phyloP scores from a whole-genome alignment of 2,329 filamentous ascomycete species.

The Westerdykella ornata region DNA sequence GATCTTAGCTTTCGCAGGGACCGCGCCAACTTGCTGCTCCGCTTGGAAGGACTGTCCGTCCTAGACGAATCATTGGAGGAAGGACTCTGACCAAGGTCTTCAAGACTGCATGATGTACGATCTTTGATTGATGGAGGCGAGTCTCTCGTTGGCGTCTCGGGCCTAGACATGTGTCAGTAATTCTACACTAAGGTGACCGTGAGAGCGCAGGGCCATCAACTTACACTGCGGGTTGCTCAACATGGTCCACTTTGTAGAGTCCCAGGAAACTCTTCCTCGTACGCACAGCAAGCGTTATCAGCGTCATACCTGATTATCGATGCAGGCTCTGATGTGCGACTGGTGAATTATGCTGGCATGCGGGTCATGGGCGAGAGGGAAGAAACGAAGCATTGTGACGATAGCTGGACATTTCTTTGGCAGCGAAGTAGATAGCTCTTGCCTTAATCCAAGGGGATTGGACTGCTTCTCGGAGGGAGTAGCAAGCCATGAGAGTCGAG shows the following conservation, averaged over 20 bases:
- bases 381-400: too few relatives aligned
- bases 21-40: conserved; percentile 19
- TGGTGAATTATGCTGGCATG: too few relatives aligned
- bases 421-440: too few relatives aligned
- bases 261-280: conserved; percentile 28
- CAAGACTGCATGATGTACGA: conserved; percentile 3
- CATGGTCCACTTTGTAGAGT: conserved; percentile 17
- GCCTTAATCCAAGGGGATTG: too few relatives aligned
- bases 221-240: conserved; percentile 6
- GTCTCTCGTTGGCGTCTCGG: background rate
- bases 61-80: conserved; percentile 5
- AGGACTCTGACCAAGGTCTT: conserved; percentile 13
- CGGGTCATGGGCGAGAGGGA: too few relatives aligned
- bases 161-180: background rate
- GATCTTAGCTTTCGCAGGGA: conserved; percentile 26
- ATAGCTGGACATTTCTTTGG: too few relatives aligned
- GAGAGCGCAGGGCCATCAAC: background rate
- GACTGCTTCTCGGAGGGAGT: too few relatives aligned
- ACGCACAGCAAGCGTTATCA: conserved; percentile 22
- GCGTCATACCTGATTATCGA: conserved; percentile 17
- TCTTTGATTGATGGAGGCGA: background rate
- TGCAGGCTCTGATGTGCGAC: conserved; percentile 3
- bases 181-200: background rate
- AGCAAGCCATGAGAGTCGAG: too few relatives aligned
- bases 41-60: conserved; percentile 22